Conservation (phyloP, 768 basidiomycete species). For the Lanmaoa pseudosensibilis region DNA sequence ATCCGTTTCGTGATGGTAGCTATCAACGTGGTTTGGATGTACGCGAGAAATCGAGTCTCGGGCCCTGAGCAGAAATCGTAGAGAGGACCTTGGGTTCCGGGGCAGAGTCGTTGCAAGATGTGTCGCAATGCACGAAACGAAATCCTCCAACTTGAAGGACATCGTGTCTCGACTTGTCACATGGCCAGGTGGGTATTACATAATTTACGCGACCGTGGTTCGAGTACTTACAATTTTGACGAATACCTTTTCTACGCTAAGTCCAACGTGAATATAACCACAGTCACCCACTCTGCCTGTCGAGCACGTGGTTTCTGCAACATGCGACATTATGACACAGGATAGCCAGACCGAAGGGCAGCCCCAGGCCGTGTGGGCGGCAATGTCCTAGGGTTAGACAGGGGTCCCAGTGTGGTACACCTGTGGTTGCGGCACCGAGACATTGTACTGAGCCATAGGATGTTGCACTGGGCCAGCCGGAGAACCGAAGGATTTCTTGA, state of each 20-base stretch:
- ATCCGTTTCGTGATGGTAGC: too few relatives aligned
- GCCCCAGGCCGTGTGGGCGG: background rate
- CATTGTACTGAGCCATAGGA: constrained; percentile 19
- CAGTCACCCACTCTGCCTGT: background rate
- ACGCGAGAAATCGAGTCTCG: too few relatives aligned
- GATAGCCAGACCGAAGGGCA: background rate
- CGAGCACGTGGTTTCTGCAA: background rate
- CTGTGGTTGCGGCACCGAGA: background rate
- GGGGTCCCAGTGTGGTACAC: background rate
- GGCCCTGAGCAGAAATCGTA: too few relatives aligned
- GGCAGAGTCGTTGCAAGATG: too few relatives aligned
- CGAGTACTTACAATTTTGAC: too few relatives aligned
- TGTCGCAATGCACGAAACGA: too few relatives aligned
- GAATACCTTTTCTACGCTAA: background rate
- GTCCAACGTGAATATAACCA: background rate
- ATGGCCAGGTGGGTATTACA: too few relatives aligned
- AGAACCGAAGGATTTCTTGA: constrained; percentile 30
- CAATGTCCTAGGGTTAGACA: background rate
- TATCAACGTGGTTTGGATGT: background rate
- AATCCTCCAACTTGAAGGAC: too few relatives aligned
- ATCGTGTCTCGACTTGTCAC: too few relatives aligned
- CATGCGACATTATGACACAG: background rate
- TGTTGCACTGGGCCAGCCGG: constrained; percentile 6
- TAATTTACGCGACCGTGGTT: too few relatives aligned
- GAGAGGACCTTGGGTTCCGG: too few relatives aligned